These are phyloP conservation scores for Fusarium dimerum DNA, from an alignment of 2,329 filamentous ascomycete species.

Conservation along the genomic window DNA sequence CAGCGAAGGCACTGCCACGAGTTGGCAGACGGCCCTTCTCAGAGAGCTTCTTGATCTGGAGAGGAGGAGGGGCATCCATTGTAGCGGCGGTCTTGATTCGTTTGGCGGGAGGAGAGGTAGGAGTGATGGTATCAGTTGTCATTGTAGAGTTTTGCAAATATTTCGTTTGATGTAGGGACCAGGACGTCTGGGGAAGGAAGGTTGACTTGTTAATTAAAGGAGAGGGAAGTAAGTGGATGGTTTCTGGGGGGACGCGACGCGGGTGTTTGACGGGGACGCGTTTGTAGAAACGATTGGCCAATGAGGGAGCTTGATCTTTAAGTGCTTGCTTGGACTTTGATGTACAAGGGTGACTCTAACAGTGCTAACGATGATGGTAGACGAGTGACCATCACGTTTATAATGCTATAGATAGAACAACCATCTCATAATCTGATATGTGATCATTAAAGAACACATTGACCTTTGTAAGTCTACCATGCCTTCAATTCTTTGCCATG, in stretches of 20 bases:
- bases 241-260: conserved; percentile 32
- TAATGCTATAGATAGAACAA: no score
- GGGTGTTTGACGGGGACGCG: conserved; percentile 24
- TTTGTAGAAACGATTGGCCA: conserved; percentile 29
- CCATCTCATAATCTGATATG: no score
- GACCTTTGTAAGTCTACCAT: no score
- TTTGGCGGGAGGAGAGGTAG: conserved; percentile 73
- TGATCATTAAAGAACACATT: no score
- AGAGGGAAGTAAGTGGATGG: conserved; percentile 11
- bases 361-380: no score
- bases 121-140: conserved; percentile 46
- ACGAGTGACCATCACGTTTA: no score
- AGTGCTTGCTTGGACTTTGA: conserved; percentile 22
- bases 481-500: no score
- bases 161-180: conserved; percentile 7
- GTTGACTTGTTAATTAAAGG: conserved; percentile 17
- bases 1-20: conserved; percentile 83
- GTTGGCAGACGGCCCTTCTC: conserved; percentile 80
- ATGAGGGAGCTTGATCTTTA: conserved; percentile 19
- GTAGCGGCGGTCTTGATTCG: conserved; percentile 66
- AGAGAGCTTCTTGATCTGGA: conserved; percentile 87
- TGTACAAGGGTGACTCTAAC: no score
- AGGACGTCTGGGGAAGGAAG: conserved; percentile 28
- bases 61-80: conserved; percentile 53
- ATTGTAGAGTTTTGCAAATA: conserved; percentile 5